A percentile compares a stretch with the other conserved stretches of the same genome.
Conservation (phyloP, 805 yeast genomes). For the Wickerhamomyces ciferrii region DNA sequence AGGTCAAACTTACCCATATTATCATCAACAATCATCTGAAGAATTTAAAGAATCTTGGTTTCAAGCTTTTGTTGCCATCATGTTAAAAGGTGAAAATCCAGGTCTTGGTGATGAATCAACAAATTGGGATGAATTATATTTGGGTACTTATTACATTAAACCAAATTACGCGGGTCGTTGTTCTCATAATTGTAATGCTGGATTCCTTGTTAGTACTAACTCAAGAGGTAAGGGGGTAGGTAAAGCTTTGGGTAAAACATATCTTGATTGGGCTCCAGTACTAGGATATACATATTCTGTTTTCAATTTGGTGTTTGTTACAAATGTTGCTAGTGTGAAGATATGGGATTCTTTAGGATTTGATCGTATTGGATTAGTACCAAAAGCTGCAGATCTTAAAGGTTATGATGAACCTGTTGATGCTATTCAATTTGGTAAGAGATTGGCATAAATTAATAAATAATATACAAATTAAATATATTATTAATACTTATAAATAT, state of each 20-base stretch:
- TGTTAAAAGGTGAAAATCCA: conserved; percentile 39
- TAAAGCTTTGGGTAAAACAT: conserved; percentile 58
- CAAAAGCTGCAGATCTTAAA: conserved; percentile 68
- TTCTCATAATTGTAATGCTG: conserved; percentile 85
- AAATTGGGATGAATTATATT: conserved; percentile 41
- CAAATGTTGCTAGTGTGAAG: conserved; percentile 66
- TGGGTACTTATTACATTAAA: conserved; percentile 78
- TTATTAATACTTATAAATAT: conserved; percentile 2
- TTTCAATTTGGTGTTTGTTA: conserved; percentile 81
- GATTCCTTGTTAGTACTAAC: conserved; percentile 61
- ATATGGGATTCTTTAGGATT: conserved; percentile 87
- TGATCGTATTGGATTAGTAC: conserved; percentile 68
- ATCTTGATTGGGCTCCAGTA: conserved; percentile 66
- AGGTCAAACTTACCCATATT: conserved; percentile 75
- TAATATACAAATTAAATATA: too few relatives aligned
- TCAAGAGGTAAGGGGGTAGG: conserved; percentile 71
- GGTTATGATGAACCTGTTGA: conserved; percentile 62
- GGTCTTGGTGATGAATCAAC: conserved; percentile 16
- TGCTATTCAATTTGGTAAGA: conserved; percentile 72
- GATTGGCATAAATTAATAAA: too few relatives aligned
- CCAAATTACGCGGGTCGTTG: conserved; percentile 86
- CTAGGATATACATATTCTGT: conserved; percentile 81
- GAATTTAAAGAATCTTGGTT: conserved; percentile 67
- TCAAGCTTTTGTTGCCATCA: conserved; percentile 56
- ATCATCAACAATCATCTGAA: conserved; percentile 32